These are phyloP conservation scores for Salvia miltiorrhiza DNA, from an alignment of 257 asterid genomes.

Conservation along the genomic window DNA sequence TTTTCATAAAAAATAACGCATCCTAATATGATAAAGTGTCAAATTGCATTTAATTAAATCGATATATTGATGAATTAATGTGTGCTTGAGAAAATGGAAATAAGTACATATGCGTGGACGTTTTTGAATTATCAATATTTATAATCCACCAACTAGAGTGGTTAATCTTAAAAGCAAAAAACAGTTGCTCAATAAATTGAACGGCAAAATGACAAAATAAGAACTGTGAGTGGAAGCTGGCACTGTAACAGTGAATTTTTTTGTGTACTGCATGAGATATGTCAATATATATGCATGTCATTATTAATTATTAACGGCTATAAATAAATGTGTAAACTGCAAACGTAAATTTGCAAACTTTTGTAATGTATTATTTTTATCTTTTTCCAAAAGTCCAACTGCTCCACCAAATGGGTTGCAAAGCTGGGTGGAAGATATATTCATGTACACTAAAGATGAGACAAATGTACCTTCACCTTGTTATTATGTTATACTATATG, in stretches of 20 bases:
- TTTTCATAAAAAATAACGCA: too few relatives aligned
- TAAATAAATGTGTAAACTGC: slow-evolving; percentile 3
- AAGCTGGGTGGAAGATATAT: slow-evolving; percentile 31
- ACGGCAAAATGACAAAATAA: slow-evolving; percentile 25
- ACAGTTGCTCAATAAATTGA: not conserved
- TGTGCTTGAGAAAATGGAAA: too few relatives aligned
- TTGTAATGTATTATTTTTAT: not conserved
- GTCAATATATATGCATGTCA: slow-evolving; percentile 4
- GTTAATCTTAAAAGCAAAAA: not conserved
- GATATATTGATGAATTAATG: too few relatives aligned
- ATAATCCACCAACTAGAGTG: not conserved
- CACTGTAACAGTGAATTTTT: slow-evolving; percentile 27
- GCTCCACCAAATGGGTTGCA: slow-evolving; percentile 38
- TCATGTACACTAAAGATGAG: slow-evolving; percentile 62
- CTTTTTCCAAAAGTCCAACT: slow-evolving; percentile 24
- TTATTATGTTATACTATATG: not conserved
- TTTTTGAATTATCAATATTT: not conserved
- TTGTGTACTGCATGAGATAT: not conserved
- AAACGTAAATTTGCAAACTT: not conserved
- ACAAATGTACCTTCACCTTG: slow-evolving; percentile 42
- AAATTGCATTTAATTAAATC: too few relatives aligned
- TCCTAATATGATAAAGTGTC: too few relatives aligned
- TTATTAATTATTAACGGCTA: slow-evolving; percentile 2
- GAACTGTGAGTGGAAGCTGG: slow-evolving; percentile 37
- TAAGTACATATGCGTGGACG: too few relatives aligned